These are phyloP conservation scores for Teratosphaeria epicoccoides DNA, from an alignment of 2,329 filamentous ascomycete species.

Conservation along the genomic window DNA sequence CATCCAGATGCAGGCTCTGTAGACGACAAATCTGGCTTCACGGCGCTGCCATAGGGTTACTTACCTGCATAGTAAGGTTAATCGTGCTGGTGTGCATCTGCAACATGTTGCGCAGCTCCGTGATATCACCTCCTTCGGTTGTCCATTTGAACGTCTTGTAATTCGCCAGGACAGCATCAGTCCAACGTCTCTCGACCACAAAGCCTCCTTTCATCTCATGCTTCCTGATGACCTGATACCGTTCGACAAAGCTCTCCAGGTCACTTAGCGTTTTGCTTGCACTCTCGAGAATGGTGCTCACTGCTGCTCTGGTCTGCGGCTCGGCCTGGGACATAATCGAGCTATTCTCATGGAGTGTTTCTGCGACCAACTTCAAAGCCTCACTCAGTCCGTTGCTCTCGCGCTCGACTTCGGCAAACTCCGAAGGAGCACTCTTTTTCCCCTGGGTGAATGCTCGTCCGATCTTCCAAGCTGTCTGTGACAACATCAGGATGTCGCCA, in stretches of 20 bases:
- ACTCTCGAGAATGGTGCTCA: constrained; percentile 30
- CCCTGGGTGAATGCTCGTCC: constrained; percentile 34
- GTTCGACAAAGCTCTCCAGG: constrained; percentile 35
- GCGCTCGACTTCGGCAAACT: constrained; percentile 34
- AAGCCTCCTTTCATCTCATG: constrained; percentile 31
- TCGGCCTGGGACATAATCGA: constrained; percentile 28
- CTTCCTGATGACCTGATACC: constrained; percentile 36
- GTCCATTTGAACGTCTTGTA: constrained; percentile 38
- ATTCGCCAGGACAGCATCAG: constrained; percentile 30
- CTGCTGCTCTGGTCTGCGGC: constrained; percentile 25
- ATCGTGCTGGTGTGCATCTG: constrained; percentile 35
- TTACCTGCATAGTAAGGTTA: constrained; percentile 26
- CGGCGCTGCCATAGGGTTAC: no score
- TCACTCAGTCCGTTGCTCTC: constrained; percentile 34
- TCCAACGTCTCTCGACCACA: constrained; percentile 35
- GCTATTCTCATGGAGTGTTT: constrained; percentile 30
- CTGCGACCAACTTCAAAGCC: constrained; percentile 35
- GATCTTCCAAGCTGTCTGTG: constrained; percentile 37
- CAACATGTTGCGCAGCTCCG: constrained; percentile 30
- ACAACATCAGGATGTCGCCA: constrained; percentile 37
- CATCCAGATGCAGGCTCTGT: neutral
- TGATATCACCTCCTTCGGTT: constrained; percentile 32
- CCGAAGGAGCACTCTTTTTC: constrained; percentile 28
- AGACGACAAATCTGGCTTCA: neutral
- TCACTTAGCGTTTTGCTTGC: constrained; percentile 33